Base-by-base conservation (phyloP, 176 grass and related monocot species). In the Phoenix roebelenii region DNA sequence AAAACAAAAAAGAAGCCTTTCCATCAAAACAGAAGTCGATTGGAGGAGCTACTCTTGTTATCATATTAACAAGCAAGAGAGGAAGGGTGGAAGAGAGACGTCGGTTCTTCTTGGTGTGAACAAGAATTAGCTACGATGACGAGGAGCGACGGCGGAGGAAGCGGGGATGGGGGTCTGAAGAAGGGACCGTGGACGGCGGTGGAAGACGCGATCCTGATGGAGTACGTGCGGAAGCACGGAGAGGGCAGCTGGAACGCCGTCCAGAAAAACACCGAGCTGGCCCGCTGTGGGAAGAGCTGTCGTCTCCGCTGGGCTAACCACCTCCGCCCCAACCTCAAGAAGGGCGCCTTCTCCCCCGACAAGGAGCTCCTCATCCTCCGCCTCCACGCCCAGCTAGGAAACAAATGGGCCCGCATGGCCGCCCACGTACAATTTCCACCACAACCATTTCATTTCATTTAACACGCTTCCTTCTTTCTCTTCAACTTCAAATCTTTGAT, bases 281-380 rank as follows among this genome's bases (percentile, higher is more conserved):
- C 69, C 28, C 77, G 93, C 12, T 96, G 91, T 58, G 91, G 91
- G 51, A 96, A 96, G 80, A 96, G 91, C 66, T 96, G 91, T 79
- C 86, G 91, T 0, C 83, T 96, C 68, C 80, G 91, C 57, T 95
- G 91, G 91, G 83, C 86, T 0, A 96, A 96, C 73, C 86, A 96
- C 72, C 87, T 96, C 75, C 83, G 87, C 2, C 93, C 93, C 4
- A 80, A 98, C 77, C 87, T 98, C 50, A 86, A 86, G 59, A 98
- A 98, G 78, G 84, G 93, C 0, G 80, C 93, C 26, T 89, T 98
- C 81, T 78, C 84, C 30, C 75, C 73, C 16, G 87, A 85, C 26
- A 87, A 98, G 67, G 84, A 98, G 64, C 74, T 72, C 53, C 51
- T 68, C 57, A 98, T 98, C 76, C 79, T 98, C 32, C 72, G 73